Base-by-base conservation (phyloP, 1,284 basidiomycete species). In the Trametes polyzona region DNA sequence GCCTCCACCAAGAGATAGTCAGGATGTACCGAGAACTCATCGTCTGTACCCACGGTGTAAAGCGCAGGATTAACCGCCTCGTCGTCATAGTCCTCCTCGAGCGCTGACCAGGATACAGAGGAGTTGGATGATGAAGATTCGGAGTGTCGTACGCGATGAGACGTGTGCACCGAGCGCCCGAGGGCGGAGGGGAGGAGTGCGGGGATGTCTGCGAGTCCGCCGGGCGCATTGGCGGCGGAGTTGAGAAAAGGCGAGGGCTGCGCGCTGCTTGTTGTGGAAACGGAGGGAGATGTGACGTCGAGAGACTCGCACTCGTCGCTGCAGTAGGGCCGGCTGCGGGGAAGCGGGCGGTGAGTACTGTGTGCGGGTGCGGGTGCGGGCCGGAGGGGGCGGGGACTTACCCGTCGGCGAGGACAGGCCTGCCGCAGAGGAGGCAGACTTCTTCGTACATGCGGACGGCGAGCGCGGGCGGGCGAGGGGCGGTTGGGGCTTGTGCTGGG, bases 361-460 rank as follows among this genome's bases (percentile, higher is more conserved):
- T n/a, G n/a, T n/a, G n/a, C n/a, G n/a, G n/a, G n/a, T 60, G 52
- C 36, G 57, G 54, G 49, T 54, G 67, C 48, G 58, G 55, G 57
- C 58, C 55, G 48, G 54, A 54, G 41, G 24, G 44, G 54, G 59
- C 24, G 53, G 49, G 48, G 24, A 60, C 80, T 61, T 76, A 90
- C 88, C 82, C 81, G 69, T 85, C 82, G 69, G 80, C 80, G 62
- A 68, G 68, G 63, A 87, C 76, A 57, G 81, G 81, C 70, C 80
- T 83, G 56, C 87, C 84, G 67, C 87, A 90, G 52, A 81, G 76
- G 56, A 90, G 78, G 69, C 87, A 90, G 66, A 85, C 78, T 76
- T 90, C 87, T 78, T 88, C 83, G 72, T 87, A 90, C 87, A 90
- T 90, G 67, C n/a, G 35, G 26, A 40, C 36, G 30, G 14, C 2